Evolutionary conservation across 2,329 filamentous ascomycete genomes (phyloP), one percentile per base, ranked within the genome.

Genomic region (Colletotrichum endophyticum): DNA sequence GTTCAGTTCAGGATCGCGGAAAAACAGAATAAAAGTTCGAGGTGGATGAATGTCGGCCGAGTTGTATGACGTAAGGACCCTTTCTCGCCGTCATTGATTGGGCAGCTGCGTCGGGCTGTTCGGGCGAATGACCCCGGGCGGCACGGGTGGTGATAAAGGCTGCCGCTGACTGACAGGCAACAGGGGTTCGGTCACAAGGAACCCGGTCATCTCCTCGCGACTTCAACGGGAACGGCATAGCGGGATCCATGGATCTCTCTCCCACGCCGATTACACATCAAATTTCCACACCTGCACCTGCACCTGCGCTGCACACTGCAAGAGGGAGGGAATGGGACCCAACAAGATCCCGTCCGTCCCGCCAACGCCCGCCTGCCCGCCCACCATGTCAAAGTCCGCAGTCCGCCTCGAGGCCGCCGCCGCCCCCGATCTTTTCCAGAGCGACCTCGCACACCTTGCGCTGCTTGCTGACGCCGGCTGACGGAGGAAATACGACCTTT

Each of bases 241-340:
- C 13, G 66, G 66, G 66, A 69, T 61, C n/a, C 44, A 53, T 53
- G 44, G 44, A 53, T 53, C 44, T 53, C 44, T 53, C 32, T 61
- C 66, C 28, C 36, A n/a, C 57, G 66, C 67, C 57, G 72, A 74
- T 74, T 71, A 74, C 72, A 71, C 72, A 74, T 62, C 67, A 66
- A 53, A 32, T 66, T 61, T 53, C 25, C 39, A 34, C 44, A 22
- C 44, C 44, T 13, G 39, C 39, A n/a, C 39, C 39, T 49, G 9
- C 19, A 12, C 36, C 44, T 49, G 19, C 44, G 8, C 36, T 39
- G 16, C 36, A n/a, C 39, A n/a, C 39, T 66, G 63, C 15, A 44
- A 28, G 36, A 36, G 34, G 15, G 34, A 36, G 34, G 36, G 36
- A 39, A 39, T 44, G 63, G 39, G 59, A 59, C 39, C 44, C 66